phyloP scores from a whole-genome alignment of 345 rosid species.

The Balakata baccata region DNA sequence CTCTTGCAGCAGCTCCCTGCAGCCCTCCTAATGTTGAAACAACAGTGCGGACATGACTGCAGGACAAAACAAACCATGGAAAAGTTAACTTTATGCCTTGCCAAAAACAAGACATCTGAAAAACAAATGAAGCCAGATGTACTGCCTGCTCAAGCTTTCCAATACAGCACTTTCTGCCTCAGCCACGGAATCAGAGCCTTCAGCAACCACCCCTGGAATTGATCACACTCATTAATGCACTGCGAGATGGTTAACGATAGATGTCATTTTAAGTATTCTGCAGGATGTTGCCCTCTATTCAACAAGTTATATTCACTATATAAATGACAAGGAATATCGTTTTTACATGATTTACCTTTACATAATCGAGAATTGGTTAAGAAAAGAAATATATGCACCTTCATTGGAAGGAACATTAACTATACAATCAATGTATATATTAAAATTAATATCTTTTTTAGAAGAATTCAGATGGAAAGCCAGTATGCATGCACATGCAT shows the following conservation, averaged over 20 bases:
- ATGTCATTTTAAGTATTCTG: constrained; percentile 12
- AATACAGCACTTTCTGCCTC: constrained; percentile 60
- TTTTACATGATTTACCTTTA: not conserved
- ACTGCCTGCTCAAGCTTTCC: constrained; percentile 83
- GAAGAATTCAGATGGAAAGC: not conserved
- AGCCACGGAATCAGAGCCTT: constrained; percentile 64
- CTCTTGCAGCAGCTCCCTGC: constrained; percentile 65
- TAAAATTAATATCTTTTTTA: not conserved
- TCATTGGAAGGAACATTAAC: not conserved
- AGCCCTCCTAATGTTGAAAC: constrained; percentile 82
- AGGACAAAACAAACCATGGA: constrained; percentile 19
- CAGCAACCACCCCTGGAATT: constrained; percentile 65
- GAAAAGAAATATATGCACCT: not conserved
- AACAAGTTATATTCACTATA: not conserved
- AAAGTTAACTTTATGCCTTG: not conserved
- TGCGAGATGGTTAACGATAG: constrained; percentile 20
- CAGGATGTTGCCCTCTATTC: not conserved
- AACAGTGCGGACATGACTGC: constrained; percentile 84
- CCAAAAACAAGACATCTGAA: constrained; percentile 3
- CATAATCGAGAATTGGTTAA: not conserved
- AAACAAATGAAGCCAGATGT: constrained; percentile 1
- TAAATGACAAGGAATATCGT: not conserved
- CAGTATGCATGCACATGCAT: too few relatives aligned
- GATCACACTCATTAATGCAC: constrained; percentile 32
- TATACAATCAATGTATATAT: not conserved